Conservation (phyloP, 768 basidiomycete species). For the Rhodotorula babjevae region DNA sequence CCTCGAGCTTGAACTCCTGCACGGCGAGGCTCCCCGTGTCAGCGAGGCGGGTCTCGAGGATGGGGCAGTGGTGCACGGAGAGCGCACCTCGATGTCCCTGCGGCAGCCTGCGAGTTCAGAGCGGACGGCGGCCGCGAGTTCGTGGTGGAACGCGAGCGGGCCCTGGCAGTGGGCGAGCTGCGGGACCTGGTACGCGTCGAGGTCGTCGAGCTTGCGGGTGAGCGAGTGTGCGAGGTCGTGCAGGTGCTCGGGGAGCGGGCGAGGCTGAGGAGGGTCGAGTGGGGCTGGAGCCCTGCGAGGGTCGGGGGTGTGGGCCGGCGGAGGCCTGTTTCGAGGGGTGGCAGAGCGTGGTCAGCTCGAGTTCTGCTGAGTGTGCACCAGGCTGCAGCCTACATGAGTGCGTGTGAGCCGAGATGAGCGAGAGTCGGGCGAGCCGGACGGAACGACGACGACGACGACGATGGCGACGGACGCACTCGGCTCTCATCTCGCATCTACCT, state of each 20-base stretch:
- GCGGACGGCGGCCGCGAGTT: constrained; percentile 66
- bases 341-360: background rate
- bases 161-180: constrained; percentile 65
- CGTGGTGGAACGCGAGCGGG: constrained; percentile 66
- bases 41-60: too few relatives aligned
- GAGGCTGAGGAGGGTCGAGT: background rate
- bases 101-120: constrained; percentile 65
- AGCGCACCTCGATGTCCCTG: constrained; percentile 63
- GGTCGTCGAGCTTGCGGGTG: constrained; percentile 59
- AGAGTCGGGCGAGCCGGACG: too few relatives aligned
- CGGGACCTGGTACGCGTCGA: constrained; percentile 68
- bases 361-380: background rate
- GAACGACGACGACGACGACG: too few relatives aligned
- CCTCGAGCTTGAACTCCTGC: constrained; percentile 63
- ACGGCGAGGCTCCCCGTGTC: constrained; percentile 3
- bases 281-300: background rate
- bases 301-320: constrained; percentile 31
- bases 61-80: too few relatives aligned
- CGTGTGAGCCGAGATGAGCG: too few relatives aligned
- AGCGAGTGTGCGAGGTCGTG: constrained; percentile 40
- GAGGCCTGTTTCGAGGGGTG: constrained; percentile 8
- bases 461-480: too few relatives aligned
- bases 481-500: too few relatives aligned
- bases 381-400: too few relatives aligned
- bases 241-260: constrained; percentile 20